Evolutionary conservation across 371 early-diverging fungal species (phyloP).

Genomic region (Parasitella parasitica): DNA sequence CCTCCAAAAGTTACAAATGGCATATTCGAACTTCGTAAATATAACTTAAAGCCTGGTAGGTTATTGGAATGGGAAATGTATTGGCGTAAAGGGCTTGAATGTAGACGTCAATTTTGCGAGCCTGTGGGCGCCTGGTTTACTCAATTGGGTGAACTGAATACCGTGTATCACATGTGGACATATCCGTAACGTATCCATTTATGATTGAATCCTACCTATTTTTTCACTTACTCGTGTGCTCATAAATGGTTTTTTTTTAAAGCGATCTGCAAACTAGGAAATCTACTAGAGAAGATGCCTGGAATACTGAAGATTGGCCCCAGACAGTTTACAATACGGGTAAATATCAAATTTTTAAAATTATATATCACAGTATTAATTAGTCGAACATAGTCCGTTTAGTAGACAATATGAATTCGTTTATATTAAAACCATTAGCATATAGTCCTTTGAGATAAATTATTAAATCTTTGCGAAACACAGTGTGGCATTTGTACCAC

Average conservation of each 20-base stretch:
- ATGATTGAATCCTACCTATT: too few species aligned
- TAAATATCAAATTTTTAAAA: constrained; percentile 20
- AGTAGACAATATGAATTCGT: constrained; percentile 81
- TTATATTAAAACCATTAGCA: constrained; percentile 78
- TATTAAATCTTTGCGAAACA: constrained; percentile 61
- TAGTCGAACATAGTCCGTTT: constrained; percentile 66
- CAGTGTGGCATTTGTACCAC: constrained; percentile 91
- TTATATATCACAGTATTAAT: neutral
- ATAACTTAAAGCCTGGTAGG: constrained; percentile 83
- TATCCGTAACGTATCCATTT: constrained; percentile 59
- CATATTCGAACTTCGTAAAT: constrained; percentile 91
- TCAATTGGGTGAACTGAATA: constrained; percentile 85
- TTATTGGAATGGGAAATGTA: constrained; percentile 92
- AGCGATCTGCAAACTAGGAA: constrained; percentile 84
- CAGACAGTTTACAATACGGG: constrained; percentile 91
- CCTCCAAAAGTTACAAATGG: constrained; percentile 75
- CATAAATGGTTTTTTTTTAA: too few species aligned
- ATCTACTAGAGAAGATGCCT: constrained; percentile 85
- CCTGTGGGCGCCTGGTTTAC: constrained; percentile 97
- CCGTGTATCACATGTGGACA: constrained; percentile 94
- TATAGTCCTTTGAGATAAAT: constrained; percentile 75
- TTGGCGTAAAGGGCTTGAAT: constrained; percentile 87
- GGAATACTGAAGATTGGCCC: constrained; percentile 94
- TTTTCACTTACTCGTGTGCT: too few species aligned
- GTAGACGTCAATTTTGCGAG: constrained; percentile 82